A percentile compares a stretch with the other conserved stretches of the same genome.
Conservation (phyloP, 257 asterid species). For the Lycium ferocissimum region DNA sequence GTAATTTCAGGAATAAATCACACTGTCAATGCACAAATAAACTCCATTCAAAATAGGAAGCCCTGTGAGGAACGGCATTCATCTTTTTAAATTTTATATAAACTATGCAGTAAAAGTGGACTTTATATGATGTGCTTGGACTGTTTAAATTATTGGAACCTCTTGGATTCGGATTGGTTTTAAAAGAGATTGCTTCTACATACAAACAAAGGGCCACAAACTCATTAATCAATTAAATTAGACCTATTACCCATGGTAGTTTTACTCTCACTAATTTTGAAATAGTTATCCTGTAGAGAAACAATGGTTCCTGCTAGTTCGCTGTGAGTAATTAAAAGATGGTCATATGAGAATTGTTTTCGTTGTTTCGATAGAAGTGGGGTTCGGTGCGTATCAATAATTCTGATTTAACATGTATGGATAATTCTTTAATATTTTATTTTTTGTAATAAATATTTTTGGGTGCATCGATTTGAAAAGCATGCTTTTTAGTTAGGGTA, state of each 20-base stretch:
- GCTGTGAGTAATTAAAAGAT: not conserved
- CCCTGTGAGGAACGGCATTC: not conserved
- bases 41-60: not conserved
- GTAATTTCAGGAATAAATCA: too few species aligned
- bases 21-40: not conserved
- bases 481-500: too few species aligned
- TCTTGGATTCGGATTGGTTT: conserved; percentile 27
- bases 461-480: too few species aligned
- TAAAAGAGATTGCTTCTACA: not conserved
- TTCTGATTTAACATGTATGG: not conserved
- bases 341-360: too few species aligned
- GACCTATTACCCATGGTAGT: not conserved
- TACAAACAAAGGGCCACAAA: conserved; percentile 16
- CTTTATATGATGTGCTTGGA: not conserved
- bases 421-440: not conserved
- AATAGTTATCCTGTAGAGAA: not conserved
- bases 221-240: conserved; percentile 15
- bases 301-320: not conserved
- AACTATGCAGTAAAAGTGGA: conserved; percentile 14
- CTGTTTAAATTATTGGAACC: not conserved
- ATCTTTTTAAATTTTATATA: not conserved
- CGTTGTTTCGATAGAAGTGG: too few species aligned
- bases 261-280: not conserved
- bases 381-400: not conserved
- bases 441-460: too few species aligned